phyloP scores from a whole-genome alignment of 108 stramenopile species.

The Epipyxis sp. region DNA sequence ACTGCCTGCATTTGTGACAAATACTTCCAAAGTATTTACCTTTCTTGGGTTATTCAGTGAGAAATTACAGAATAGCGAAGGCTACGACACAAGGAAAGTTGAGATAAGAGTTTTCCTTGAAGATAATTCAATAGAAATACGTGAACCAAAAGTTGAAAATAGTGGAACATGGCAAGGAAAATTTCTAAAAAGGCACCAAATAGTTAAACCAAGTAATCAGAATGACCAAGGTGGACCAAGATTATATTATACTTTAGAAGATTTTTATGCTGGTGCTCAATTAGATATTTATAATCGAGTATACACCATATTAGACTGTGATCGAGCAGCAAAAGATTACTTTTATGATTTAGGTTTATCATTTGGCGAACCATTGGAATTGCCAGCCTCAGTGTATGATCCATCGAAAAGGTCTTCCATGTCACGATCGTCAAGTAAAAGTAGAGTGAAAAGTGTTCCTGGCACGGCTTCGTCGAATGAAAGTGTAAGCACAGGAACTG shows the following conservation, averaged over 20 bases:
- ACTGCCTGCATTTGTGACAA: constrained; percentile 17
- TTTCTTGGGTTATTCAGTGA: not conserved
- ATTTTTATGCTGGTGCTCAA: constrained; percentile 39
- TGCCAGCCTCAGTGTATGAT: not conserved
- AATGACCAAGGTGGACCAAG: not conserved
- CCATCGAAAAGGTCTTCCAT: not conserved
- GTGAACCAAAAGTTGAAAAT: constrained; percentile 51
- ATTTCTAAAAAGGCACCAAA: constrained; percentile 55
- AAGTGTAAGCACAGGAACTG: not conserved
- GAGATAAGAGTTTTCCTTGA: constrained; percentile 46
- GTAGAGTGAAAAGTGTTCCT: constrained; percentile 8
- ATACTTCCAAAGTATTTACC: not conserved
- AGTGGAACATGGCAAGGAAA: constrained; percentile 53
- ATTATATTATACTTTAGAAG: constrained; percentile 39
- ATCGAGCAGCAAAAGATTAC: constrained; percentile 40
- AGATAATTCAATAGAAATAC: constrained; percentile 46
- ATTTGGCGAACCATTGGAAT: constrained; percentile 6
- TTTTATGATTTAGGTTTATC: not conserved
- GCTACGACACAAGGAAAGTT: not conserved
- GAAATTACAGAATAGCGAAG: not conserved
- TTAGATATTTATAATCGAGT: constrained; percentile 14
- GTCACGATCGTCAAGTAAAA: not conserved
- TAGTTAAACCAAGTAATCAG: constrained; percentile 32
- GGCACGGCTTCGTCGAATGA: not conserved
- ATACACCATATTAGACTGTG: constrained; percentile 33